Evolutionary conservation across 176 grass and related monocot genomes (phyloP), one percentile per base, ranked within the genome.

Genomic region (Sorghum bicolor): DNA sequence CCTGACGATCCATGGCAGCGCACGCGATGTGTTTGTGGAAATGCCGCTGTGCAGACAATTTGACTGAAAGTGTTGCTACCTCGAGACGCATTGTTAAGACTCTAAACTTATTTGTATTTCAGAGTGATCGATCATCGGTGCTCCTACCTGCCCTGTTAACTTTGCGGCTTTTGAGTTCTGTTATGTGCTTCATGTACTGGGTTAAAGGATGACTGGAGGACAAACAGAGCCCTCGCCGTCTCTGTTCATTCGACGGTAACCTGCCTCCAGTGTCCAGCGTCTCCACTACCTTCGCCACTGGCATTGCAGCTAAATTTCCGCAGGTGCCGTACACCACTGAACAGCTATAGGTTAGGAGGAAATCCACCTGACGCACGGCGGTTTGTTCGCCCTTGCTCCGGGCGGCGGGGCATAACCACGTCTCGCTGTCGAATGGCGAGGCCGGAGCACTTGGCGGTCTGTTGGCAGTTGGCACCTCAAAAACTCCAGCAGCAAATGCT

Each of bases 1-100:
- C 33, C 2, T 79, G 8, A 6, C 10, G 15, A 34, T 41, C n/a
- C 43, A 20, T 80, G 63, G 15, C 4, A 34, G 15, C 38, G 82
- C 86, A 82, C 29, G 60, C 31, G 19, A 75, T 2, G 0, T 92
- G 90, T 88, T 88, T 19, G 90, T 75, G 44, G 62, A 86, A 88
- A 92, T 92, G 86, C 36, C 33, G 60, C 74, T 30, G 10, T 58
- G 64, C 20, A 65, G 15, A 28, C 10, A 0, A 28, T 11, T 34
- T 19, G 3, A 67, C 66, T 24, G 53, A 58, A 43, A 22, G 10
- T 53, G 55, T 22, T 67, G 1, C 19, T 50, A 10, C 12, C 24
- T 37, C 2, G 52, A 36, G 29, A 67, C 22, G 1, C 14, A 17
- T 52, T 16, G 20, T 29, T 47, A 38, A 79, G 30, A 40, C 8